Percentiles rank a stretch among this genome's conserved stretches.
These are phyloP conservation scores for Cordyceps cateniannulata DNA, from an alignment of 2,329 filamentous ascomycete species.

Conservation along the genomic window DNA sequence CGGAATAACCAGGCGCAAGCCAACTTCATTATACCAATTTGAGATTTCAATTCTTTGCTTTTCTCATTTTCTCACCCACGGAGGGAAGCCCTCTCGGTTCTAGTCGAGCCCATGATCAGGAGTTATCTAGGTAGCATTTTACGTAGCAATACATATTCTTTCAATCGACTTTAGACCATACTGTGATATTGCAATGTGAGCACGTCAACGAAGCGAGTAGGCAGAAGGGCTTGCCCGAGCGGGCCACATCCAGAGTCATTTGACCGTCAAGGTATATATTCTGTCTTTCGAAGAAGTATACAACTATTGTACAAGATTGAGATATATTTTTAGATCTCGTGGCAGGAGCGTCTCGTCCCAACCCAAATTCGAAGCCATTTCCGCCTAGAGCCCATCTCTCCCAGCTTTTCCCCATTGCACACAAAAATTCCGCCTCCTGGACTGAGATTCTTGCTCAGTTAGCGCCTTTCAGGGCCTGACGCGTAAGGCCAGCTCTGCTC, in stretches of 20 bases:
- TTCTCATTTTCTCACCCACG: not conserved
- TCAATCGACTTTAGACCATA: not conserved
- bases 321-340: not conserved
- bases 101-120: not conserved
- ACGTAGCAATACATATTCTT: not conserved
- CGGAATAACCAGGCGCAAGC: conserved; percentile 5
- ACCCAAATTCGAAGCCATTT: not conserved
- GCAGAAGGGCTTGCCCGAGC: too few species aligned
- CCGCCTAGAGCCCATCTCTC: not conserved
- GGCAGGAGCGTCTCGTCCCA: not conserved
- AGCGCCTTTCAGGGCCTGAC: conserved; percentile 28
- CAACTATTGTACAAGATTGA: conserved; percentile 10
- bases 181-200: not conserved
- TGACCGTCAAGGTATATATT: conserved; percentile 7
- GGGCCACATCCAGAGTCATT: not conserved
- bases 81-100: conserved; percentile 1
- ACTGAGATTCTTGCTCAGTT: not conserved
- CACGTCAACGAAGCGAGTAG: not conserved
- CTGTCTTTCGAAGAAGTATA: conserved; percentile 3
- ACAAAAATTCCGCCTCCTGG: not conserved
- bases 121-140: conserved; percentile 5
- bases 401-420: not conserved
- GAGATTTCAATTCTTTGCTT: conserved; percentile 8
- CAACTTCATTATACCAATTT: conserved; percentile 10
- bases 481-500: conserved; percentile 27